A percentile compares a stretch with the other conserved stretches of the same genome.
Evolutionary conservation across 345 rosid species (phyloP).

Genomic region (Bruguiera parviflora): DNA sequence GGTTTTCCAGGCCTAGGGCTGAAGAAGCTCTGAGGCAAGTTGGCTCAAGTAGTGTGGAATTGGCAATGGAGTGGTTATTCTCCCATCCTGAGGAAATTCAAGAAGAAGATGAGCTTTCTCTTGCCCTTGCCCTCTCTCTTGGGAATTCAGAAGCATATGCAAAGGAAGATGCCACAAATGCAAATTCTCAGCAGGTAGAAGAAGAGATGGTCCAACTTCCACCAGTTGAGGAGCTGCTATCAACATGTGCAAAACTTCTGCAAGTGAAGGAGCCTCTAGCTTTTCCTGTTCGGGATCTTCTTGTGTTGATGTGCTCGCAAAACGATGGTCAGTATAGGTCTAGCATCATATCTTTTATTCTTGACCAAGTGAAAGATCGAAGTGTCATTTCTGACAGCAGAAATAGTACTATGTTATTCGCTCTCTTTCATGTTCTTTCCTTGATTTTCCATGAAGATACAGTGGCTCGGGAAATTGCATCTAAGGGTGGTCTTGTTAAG

Average conservation of each 20-base stretch:
- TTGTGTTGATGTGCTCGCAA: slow-evolving; percentile 77
- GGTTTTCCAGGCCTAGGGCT: slow-evolving; percentile 87
- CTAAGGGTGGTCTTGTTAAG: slow-evolving; percentile 68
- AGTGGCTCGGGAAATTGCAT: slow-evolving; percentile 78
- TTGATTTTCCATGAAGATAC: slow-evolving; percentile 85
- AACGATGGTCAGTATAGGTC: slow-evolving; percentile 84
- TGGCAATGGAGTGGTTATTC: slow-evolving; percentile 98
- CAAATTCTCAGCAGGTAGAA: slow-evolving; percentile 47
- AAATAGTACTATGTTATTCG: slow-evolving; percentile 50
- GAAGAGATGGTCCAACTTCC: slow-evolving; percentile 82
- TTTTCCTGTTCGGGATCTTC: slow-evolving; percentile 86
- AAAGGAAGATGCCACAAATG: slow-evolving; percentile 59
- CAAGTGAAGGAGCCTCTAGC: slow-evolving; percentile 87
- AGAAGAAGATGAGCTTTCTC: slow-evolving; percentile 98
- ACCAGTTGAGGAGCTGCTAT: slow-evolving; percentile 77
- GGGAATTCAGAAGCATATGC: slow-evolving; percentile 81
- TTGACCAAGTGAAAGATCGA: slow-evolving; percentile 60
- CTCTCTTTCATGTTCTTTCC: slow-evolving; percentile 86
- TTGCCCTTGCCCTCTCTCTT: slow-evolving; percentile 94
- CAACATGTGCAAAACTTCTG: slow-evolving; percentile 80
- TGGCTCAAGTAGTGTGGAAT: slow-evolving; percentile 86
- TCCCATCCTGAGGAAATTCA: slow-evolving; percentile 86
- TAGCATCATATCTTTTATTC: slow-evolving; percentile 66
- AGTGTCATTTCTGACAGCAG: slow-evolving; percentile 49
- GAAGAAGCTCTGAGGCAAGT: slow-evolving; percentile 97